Conservation (phyloP, 352 stramenopile genomes). For the Phytophthora parvispora region DNA sequence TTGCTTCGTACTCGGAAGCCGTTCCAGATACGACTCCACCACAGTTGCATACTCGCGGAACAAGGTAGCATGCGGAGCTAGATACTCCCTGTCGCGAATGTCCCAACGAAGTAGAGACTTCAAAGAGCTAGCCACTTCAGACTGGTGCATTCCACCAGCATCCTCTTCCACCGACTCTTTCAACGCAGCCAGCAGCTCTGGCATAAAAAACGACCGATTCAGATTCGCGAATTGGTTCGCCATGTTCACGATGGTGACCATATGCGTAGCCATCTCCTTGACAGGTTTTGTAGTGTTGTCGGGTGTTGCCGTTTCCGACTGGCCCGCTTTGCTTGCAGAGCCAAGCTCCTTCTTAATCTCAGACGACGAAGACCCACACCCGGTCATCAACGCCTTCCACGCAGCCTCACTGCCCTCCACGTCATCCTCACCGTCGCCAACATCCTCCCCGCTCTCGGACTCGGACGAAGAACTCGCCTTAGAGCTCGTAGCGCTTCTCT, state of each 20-base stretch:
- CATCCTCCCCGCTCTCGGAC: neutral
- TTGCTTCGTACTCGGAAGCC: neutral
- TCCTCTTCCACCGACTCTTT: neutral
- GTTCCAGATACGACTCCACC: neutral
- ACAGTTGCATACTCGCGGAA: constrained; percentile 1
- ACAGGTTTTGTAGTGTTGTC: neutral
- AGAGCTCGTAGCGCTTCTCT: neutral
- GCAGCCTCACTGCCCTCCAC: constrained; percentile 8
- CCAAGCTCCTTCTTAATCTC: neutral
- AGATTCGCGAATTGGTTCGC: neutral
- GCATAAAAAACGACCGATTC: neutral
- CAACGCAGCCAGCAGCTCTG: neutral
- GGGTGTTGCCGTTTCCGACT: neutral
- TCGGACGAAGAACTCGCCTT: neutral
- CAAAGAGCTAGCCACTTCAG: constrained; percentile 1
- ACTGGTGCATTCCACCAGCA: neutral
- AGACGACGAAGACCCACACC: neutral
- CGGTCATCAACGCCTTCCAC: constrained; percentile 1
- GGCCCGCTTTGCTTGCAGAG: neutral
- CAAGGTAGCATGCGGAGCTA: neutral
- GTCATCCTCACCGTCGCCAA: neutral
- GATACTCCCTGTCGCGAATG: neutral
- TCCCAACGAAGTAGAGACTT: neutral
- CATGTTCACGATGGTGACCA: constrained; percentile 5
- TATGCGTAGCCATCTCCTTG: neutral